Evolutionary conservation across 306 rosid genomes (phyloP).

Genomic region (Citrullus colocynthis): DNA sequence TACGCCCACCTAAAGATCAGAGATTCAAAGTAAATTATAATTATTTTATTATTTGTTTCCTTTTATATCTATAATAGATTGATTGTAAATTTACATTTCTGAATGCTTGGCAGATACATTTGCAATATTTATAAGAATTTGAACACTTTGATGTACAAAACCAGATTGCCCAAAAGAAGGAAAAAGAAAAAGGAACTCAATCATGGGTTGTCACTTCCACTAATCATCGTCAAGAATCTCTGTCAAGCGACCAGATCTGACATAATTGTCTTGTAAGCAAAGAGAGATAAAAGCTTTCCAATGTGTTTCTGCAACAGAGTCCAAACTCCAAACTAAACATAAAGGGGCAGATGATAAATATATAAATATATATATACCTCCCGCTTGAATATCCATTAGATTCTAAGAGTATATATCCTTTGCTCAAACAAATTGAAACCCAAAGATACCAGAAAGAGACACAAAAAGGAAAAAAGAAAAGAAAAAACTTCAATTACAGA

Average conservation of each 20-base stretch:
- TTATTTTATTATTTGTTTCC: no score
- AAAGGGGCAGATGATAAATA: not conserved
- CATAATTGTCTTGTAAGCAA: not conserved
- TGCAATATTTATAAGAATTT: not conserved
- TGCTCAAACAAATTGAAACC: constrained; percentile 1
- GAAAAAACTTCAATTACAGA: constrained; percentile 1
- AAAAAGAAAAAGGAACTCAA: not conserved
- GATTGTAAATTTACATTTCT: no score
- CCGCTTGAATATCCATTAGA: not conserved
- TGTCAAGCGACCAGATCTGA: not conserved
- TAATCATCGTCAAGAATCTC: not conserved
- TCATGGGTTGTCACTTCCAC: not conserved
- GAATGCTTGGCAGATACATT: no score
- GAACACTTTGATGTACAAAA: not conserved
- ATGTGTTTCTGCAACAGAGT: not conserved
- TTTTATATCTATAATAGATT: no score
- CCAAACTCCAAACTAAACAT: not conserved
- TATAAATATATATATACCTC: not conserved
- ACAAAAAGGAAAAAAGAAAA: not conserved
- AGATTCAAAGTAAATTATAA: no score
- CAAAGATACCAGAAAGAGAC: not conserved
- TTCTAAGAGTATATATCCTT: not conserved
- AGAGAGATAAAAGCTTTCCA: not conserved
- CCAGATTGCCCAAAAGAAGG: not conserved
- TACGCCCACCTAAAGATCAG: no score